These are phyloP conservation scores for Xerocomus potaroensis DNA, from an alignment of 768 basidiomycete species.

Conservation along the genomic window DNA sequence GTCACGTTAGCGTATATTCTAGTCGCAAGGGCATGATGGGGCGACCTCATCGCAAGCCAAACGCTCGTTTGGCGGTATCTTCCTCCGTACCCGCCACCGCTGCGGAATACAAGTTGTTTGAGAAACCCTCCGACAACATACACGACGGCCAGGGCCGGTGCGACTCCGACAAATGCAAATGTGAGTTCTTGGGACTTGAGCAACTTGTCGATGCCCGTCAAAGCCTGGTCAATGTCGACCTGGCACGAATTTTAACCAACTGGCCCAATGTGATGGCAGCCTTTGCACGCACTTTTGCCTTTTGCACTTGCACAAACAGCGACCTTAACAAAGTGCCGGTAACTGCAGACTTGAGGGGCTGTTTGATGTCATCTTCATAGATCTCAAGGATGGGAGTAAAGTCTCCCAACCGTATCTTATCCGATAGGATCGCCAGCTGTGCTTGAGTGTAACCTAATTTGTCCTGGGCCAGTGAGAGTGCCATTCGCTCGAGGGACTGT, in stretches of 20 bases:
- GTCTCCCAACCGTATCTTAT: conserved; percentile 72
- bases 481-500: conserved; percentile 92
- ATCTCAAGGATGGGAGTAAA: conserved; percentile 81
- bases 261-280: background rate
- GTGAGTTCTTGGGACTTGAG: conserved; percentile 93
- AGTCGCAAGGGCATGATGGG: background rate
- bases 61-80: conserved; percentile 46
- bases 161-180: conserved; percentile 95
- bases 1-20: conserved; percentile 5
- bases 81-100: conserved; percentile 57
- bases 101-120: conserved; percentile 45
- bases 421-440: conserved; percentile 63
- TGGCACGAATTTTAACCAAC: conserved; percentile 26
- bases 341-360: conserved; percentile 77
- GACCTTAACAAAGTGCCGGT: conserved; percentile 78
- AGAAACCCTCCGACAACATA: conserved; percentile 61
- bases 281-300: conserved; percentile 66
- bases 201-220: conserved; percentile 88
- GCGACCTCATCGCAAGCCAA: conserved; percentile 74
- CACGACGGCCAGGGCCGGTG: conserved; percentile 79
- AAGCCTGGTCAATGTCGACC: conserved; percentile 90
- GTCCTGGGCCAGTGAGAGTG: conserved; percentile 78
- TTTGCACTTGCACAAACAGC: conserved; percentile 90
- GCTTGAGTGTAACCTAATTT: conserved; percentile 59
- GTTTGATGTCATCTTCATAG: conserved; percentile 90